Evolutionary conservation across 2,329 filamentous ascomycete genomes (phyloP).

Genomic region (Eurotiales sp.): DNA sequence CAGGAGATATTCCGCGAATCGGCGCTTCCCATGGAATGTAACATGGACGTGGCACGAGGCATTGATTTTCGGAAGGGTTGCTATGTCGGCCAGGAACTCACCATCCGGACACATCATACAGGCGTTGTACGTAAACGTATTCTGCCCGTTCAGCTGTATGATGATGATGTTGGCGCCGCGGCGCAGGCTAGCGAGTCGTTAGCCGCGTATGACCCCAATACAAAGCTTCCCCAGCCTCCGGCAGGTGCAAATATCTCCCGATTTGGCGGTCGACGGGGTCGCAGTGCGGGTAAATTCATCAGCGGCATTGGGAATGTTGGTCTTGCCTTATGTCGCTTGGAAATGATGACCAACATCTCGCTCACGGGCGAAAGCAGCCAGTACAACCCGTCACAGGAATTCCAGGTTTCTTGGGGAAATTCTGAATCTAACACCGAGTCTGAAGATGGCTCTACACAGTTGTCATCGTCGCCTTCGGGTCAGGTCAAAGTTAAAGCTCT

Average conservation of each 20-base stretch:
- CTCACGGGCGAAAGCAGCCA: constrained; percentile 64
- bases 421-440: no score
- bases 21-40: constrained; percentile 81
- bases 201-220: constrained; percentile 32
- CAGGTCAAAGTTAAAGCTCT: constrained; percentile 69
- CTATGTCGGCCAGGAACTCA: constrained; percentile 94
- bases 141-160: constrained; percentile 73
- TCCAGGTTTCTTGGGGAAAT: constrained; percentile 53
- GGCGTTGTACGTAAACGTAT: constrained; percentile 90
- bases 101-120: constrained; percentile 89
- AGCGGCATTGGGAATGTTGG: constrained; percentile 79
- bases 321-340: constrained; percentile 78
- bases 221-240: constrained; percentile 28
- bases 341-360: constrained; percentile 80
- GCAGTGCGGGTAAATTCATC: constrained; percentile 78
- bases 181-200: constrained; percentile 31
- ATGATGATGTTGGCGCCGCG: constrained; percentile 34
- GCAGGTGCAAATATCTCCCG: constrained; percentile 52
- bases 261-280: constrained; percentile 50
- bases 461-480: constrained; percentile 24
- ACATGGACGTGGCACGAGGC: constrained; percentile 79
- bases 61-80: constrained; percentile 96
- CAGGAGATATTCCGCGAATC: constrained; percentile 67
- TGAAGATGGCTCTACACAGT: constrained; percentile 28
- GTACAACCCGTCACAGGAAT: constrained; percentile 60